These are phyloP conservation scores for Cercospora sp. DNA, from an alignment of 2,329 filamentous ascomycete species.

Conservation along the genomic window DNA sequence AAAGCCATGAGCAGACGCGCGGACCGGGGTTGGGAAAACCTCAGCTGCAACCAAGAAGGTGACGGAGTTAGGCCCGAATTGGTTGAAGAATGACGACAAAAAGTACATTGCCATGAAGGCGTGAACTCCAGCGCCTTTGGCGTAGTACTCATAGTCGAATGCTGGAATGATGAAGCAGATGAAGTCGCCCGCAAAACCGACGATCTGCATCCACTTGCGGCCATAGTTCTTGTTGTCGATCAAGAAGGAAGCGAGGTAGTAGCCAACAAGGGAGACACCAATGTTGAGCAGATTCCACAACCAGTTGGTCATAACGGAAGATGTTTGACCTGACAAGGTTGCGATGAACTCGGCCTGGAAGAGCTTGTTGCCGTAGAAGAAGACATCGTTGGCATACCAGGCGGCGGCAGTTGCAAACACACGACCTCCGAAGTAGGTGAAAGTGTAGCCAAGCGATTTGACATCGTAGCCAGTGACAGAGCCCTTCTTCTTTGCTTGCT, in stretches of 20 bases:
- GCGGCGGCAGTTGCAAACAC: slow-evolving; percentile 80
- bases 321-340: slow-evolving; percentile 63
- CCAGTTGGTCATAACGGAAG: slow-evolving; percentile 81
- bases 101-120: slow-evolving; percentile 99
- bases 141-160: slow-evolving; percentile 86
- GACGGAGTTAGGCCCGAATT: slow-evolving; percentile 94
- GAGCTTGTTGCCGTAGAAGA: slow-evolving; percentile 99
- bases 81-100: slow-evolving; percentile 97
- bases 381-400: slow-evolving; percentile 97
- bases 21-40: slow-evolving; percentile 92
- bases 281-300: slow-evolving; percentile 92
- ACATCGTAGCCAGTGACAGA: slow-evolving; percentile 91
- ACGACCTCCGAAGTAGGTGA: slow-evolving; percentile 81
- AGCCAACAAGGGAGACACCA: slow-evolving; percentile 78
- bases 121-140: slow-evolving; percentile 67
- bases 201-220: slow-evolving; percentile 92
- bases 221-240: slow-evolving; percentile 98
- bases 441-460: slow-evolving; percentile 74
- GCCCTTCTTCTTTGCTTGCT: slow-evolving; percentile 77
- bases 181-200: slow-evolving; percentile 92
- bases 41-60: slow-evolving; percentile 96
- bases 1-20: slow-evolving; percentile 90
- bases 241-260: slow-evolving; percentile 84
- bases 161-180: slow-evolving; percentile 89
- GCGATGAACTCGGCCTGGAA: slow-evolving; percentile 90